Evolutionary conservation across 1,284 basidiomycete species (phyloP).

Genomic region (Malassezia sympodialis): DNA sequence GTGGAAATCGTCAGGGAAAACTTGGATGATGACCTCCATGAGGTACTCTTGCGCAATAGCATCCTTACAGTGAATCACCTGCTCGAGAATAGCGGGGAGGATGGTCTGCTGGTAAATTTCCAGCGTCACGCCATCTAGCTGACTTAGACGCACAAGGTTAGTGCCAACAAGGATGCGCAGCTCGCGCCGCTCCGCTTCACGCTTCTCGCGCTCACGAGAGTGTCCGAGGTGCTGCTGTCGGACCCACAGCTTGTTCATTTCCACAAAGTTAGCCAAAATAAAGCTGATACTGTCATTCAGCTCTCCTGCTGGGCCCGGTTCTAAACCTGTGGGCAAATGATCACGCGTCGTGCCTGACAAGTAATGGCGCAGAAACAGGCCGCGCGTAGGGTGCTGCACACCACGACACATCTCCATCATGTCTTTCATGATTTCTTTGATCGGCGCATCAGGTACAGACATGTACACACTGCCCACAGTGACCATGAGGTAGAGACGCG

Average conservation of each 20-base stretch:
- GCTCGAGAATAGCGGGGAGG: conserved; percentile 43
- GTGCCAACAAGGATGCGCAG: conserved; percentile 47
- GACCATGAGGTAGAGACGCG: conserved; percentile 48
- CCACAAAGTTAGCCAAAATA: conserved; percentile 47
- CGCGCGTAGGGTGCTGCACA: conserved; percentile 46
- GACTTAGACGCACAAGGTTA: conserved; percentile 47
- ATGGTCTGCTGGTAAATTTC: conserved; percentile 43
- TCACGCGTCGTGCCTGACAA: conserved; percentile 46
- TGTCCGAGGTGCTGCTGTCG: conserved; percentile 47
- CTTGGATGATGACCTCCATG: conserved; percentile 48
- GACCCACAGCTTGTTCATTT: conserved; percentile 49
- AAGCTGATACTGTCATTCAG: conserved; percentile 46
- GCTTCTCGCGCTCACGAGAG: conserved; percentile 45
- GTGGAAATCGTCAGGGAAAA: conserved; percentile 48
- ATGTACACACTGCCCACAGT: conserved; percentile 48
- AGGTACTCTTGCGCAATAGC: conserved; percentile 48
- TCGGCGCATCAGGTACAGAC: conserved; percentile 46
- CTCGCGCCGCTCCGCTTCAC: conserved; percentile 44
- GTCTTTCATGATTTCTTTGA: conserved; percentile 49
- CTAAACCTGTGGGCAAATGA: conserved; percentile 39
- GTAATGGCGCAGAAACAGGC: conserved; percentile 47
- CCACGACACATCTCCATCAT: conserved; percentile 48
- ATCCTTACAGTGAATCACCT: conserved; percentile 48
- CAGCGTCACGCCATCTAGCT: conserved; percentile 45
- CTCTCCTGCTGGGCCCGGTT: conserved; percentile 38